Evolutionary conservation across 345 rosid species (phyloP).

Genomic region (Eucalyptus lansdowneana): DNA sequence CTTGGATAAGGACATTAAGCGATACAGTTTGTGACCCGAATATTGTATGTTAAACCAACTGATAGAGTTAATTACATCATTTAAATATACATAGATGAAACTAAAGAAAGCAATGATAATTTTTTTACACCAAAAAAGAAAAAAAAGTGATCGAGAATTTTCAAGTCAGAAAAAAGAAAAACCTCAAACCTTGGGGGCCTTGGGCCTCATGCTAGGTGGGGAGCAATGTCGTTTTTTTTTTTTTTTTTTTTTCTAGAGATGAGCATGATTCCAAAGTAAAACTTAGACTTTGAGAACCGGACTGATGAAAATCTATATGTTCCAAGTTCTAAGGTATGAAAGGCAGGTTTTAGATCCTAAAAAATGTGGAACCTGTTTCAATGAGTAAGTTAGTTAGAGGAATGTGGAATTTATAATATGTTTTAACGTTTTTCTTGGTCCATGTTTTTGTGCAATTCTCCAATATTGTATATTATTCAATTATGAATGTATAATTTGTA

Average conservation of each 20-base stretch:
- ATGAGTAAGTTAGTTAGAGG: too few species aligned
- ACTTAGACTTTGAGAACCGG: too few species aligned
- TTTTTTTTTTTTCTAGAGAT: too few species aligned
- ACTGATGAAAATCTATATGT: too few species aligned
- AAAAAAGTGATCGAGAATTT: not conserved
- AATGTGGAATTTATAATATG: too few species aligned
- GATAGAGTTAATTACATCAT: not conserved
- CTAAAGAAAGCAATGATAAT: not conserved
- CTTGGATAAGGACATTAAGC: not conserved
- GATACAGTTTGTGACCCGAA: not conserved
- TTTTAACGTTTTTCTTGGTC: too few species aligned
- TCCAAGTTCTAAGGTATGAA: fast-evolving
- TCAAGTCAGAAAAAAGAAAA: too few species aligned
- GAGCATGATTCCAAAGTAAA: too few species aligned
- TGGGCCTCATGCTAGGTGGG: too few species aligned
- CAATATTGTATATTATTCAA: fast-evolving
- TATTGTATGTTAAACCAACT: not conserved
- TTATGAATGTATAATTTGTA: fast-evolving
- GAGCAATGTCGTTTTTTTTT: too few species aligned
- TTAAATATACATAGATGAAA: not conserved
- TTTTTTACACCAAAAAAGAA: not conserved
- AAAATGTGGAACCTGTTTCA: fast-evolving
- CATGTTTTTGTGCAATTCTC: fast-evolving
- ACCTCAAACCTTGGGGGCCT: too few species aligned
- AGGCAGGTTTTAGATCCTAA: too few species aligned